Conservation (phyloP, 2,329 filamentous ascomycete genomes). For the Cryoendolithus antarcticus region DNA sequence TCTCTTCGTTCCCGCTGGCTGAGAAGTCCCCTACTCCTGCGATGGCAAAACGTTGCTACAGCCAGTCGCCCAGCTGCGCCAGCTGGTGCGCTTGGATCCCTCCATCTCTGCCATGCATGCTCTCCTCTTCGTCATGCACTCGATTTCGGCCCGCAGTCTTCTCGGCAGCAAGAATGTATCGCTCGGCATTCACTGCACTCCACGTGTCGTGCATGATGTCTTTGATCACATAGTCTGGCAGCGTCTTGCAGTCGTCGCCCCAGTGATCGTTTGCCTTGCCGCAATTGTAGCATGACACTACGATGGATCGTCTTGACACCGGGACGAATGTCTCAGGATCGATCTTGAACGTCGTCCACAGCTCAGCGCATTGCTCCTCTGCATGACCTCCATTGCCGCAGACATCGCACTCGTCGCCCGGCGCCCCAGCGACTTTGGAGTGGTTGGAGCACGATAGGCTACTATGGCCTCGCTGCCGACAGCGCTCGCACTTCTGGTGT, state of each 20-base stretch:
- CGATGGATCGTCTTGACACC: slow-evolving; percentile 5
- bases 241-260: slow-evolving; percentile 10
- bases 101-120: not conserved
- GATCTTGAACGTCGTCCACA: slow-evolving; percentile 11
- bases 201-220: slow-evolving; percentile 4
- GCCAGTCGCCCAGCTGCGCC: slow-evolving; percentile 4
- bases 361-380: slow-evolving; percentile 14
- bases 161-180: not conserved
- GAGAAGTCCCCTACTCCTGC: too few relatives aligned
- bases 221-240: slow-evolving; percentile 6
- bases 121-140: not conserved
- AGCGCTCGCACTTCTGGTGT: slow-evolving; percentile 10
- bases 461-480: slow-evolving; percentile 10
- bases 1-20: too few relatives aligned
- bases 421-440: slow-evolving; percentile 2
- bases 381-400: slow-evolving; percentile 12
- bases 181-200: slow-evolving; percentile 2
- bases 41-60: too few relatives aligned
- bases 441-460: slow-evolving; percentile 3
- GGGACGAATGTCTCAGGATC: not conserved
- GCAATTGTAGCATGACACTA: slow-evolving; percentile 12
- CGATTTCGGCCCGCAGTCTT: not conserved
- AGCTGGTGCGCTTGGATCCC: slow-evolving; percentile 2
- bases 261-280: slow-evolving; percentile 7
- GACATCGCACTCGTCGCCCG: slow-evolving; percentile 10